Percentiles rank a stretch among this genome's conserved stretches.
These are phyloP conservation scores for Cryphonectria carpinicola DNA, from an alignment of 2,329 filamentous ascomycete genomes.

Conservation along the genomic window DNA sequence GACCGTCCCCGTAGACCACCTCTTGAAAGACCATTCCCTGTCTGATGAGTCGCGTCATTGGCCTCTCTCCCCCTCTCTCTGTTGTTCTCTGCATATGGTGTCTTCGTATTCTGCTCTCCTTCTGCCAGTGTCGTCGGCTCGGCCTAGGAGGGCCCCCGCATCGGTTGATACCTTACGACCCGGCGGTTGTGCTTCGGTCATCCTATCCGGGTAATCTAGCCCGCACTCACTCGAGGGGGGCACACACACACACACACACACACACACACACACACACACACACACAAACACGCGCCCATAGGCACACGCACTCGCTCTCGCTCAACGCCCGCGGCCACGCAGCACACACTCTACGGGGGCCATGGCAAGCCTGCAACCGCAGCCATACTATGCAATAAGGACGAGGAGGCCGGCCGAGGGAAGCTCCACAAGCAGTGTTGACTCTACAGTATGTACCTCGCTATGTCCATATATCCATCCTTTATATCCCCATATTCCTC, in stretches of 20 bases:
- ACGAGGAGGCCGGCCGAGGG: slow-evolving; percentile 52
- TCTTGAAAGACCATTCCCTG: slow-evolving; percentile 7
- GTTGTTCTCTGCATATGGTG: slow-evolving; percentile 12
- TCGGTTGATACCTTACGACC: slow-evolving; percentile 21
- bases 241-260: background rate
- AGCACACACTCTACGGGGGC: background rate
- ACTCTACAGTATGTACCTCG: slow-evolving; percentile 50
- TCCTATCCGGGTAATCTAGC: slow-evolving; percentile 22
- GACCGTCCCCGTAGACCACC: slow-evolving; percentile 4
- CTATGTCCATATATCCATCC: background rate
- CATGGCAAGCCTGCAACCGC: slow-evolving; percentile 46
- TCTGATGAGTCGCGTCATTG: background rate
- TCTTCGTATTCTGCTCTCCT: slow-evolving; percentile 9
- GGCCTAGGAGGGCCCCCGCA: slow-evolving; percentile 22
- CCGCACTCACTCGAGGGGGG: slow-evolving; percentile 10
- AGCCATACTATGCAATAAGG: slow-evolving; percentile 58
- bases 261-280: background rate
- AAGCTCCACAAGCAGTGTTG: slow-evolving; percentile 51
- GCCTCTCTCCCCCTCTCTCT: background rate
- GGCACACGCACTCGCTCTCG: background rate
- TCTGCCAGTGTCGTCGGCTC: slow-evolving; percentile 12
- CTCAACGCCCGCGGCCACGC: background rate
- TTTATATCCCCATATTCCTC: background rate
- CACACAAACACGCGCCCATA: background rate
- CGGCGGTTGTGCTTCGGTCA: slow-evolving; percentile 23